A percentile compares a stretch with the other conserved stretches of the same genome.
These are phyloP conservation scores for Botrytis medusae DNA, from an alignment of 2,329 filamentous ascomycete genomes.

Conservation along the genomic window DNA sequence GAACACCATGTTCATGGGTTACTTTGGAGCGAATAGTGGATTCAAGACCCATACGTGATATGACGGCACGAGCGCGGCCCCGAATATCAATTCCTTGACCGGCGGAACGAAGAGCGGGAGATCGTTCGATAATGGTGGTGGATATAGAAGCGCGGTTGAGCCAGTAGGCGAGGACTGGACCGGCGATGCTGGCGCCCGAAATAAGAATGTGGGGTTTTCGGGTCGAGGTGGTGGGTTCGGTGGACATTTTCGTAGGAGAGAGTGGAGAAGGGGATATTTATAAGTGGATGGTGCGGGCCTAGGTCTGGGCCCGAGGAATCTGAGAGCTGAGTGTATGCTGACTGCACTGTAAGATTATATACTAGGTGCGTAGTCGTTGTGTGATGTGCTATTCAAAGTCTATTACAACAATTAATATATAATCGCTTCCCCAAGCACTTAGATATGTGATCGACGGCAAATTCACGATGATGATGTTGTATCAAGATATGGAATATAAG, in stretches of 20 bases:
- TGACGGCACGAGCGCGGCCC: conserved; percentile 42
- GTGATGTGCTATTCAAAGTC: not conserved
- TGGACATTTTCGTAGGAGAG: not conserved
- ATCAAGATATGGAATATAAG: not conserved
- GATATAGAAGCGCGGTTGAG: conserved; percentile 44
- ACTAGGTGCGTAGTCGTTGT: not conserved
- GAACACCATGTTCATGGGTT: conserved; percentile 46
- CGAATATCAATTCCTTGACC: conserved; percentile 57
- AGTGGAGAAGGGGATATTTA: too few relatives aligned
- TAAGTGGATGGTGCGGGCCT: not conserved
- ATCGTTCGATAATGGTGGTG: conserved; percentile 46
- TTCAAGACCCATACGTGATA: conserved; percentile 45
- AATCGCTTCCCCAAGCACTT: too few relatives aligned
- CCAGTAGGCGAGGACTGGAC: conserved; percentile 50
- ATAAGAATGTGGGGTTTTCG: conserved; percentile 36
- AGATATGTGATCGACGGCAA: not conserved
- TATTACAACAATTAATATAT: too few relatives aligned
- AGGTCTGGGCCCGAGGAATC: too few relatives aligned
- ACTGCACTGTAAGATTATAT: not conserved
- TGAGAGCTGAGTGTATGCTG: not conserved
- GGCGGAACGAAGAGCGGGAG: conserved; percentile 44
- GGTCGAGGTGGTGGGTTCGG: not conserved
- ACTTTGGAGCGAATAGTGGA: conserved; percentile 42
- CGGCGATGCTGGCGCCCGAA: conserved; percentile 41
- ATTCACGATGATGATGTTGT: not conserved